Evolutionary conservation across 2,329 filamentous ascomycete species (phyloP).

Genomic region (Diaporthe velutina): DNA sequence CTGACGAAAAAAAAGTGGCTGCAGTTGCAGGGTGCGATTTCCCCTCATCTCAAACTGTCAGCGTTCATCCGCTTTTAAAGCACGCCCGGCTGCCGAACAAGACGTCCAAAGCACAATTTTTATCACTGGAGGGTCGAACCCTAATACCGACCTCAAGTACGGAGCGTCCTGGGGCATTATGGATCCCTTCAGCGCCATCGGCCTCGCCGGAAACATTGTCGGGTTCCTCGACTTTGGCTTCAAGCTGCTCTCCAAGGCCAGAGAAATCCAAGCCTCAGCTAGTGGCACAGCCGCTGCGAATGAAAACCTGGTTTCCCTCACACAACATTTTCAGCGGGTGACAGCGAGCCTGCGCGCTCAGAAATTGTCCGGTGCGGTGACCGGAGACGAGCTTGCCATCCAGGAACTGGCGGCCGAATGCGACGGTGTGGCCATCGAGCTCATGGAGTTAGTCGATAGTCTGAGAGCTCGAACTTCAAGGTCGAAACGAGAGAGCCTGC

Average conservation of each 20-base stretch:
- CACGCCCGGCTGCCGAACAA: background rate
- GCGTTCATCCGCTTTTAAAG: background rate
- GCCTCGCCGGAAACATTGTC: background rate
- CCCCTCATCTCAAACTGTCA: background rate
- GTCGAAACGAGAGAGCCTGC: slow-evolving; percentile 1
- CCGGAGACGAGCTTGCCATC: background rate
- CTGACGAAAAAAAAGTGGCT: background rate
- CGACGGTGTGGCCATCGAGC: background rate
- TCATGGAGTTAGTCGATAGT: background rate
- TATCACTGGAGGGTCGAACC: background rate
- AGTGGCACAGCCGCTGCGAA: background rate
- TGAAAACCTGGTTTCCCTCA: background rate
- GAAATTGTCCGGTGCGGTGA: background rate
- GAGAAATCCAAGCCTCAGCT: background rate
- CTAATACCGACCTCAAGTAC: background rate
- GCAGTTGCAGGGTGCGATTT: background rate
- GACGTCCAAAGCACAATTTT: background rate
- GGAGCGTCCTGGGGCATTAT: background rate
- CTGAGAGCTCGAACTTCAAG: background rate
- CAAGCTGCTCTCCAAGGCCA: slow-evolving; percentile 1
- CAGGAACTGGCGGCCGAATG: background rate
- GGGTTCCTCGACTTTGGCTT: background rate
- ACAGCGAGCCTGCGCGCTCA: background rate
- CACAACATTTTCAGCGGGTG: background rate
- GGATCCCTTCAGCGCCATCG: slow-evolving; percentile 1